Percentiles rank a stretch among this genome's conserved stretches.
These are phyloP conservation scores for Nemania sp. DNA, from an alignment of 2,329 filamentous ascomycete genomes.

Conservation along the genomic window DNA sequence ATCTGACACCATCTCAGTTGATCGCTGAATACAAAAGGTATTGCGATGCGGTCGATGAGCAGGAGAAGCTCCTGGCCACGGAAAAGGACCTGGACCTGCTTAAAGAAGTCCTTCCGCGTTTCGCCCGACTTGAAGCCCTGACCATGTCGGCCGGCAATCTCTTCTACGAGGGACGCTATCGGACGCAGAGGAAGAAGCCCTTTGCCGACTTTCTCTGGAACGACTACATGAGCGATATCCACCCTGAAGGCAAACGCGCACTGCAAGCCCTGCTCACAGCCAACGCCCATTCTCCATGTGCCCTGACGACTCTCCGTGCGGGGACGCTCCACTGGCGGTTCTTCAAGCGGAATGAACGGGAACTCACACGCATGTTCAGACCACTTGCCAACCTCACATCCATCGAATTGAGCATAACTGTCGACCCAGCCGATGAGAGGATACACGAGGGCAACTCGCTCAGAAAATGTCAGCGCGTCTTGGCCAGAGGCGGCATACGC, in stretches of 20 bases:
- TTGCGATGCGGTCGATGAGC: constrained; percentile 20
- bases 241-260: constrained; percentile 31
- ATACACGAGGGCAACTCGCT: constrained; percentile 14
- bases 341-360: constrained; percentile 28
- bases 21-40: constrained; percentile 31
- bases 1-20: constrained; percentile 18
- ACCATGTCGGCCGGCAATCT: constrained; percentile 27
- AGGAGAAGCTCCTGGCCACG: constrained; percentile 25
- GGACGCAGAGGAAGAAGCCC: constrained; percentile 21
- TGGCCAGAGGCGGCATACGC: constrained; percentile 31
- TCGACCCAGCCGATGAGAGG: constrained; percentile 18
- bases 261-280: constrained; percentile 35
- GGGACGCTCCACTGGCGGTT: constrained; percentile 34
- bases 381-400: constrained; percentile 33
- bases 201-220: constrained; percentile 13
- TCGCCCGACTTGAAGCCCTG: constrained; percentile 30
- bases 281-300: constrained; percentile 25
- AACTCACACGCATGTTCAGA: constrained; percentile 27
- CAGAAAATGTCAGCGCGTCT: constrained; percentile 24
- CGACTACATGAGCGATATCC: neutral
- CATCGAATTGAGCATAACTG: constrained; percentile 32
- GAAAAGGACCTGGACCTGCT: constrained; percentile 27
- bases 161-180: constrained; percentile 20
- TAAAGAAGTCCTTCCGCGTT: constrained; percentile 31
- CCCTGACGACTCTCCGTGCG: constrained; percentile 28